Base-by-base conservation (phyloP, 257 asterid species). In the Capsicum baccatum region DNA sequence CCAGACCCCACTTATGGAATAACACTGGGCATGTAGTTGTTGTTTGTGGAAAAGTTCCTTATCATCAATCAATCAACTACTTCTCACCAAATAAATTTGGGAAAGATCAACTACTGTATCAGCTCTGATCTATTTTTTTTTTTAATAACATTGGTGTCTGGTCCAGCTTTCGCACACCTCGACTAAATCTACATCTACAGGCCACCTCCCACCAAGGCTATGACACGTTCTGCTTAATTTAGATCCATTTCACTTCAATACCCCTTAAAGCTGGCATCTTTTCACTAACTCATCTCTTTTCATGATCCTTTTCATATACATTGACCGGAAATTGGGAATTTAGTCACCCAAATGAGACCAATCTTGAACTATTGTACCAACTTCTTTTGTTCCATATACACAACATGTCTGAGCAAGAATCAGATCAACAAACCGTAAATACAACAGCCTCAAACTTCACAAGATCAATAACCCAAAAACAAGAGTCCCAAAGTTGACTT, bases 71-170 rank as follows among this genome's bases (percentile, higher is more conserved):
- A 71, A 50, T 50, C 7, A 74, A 74, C 0, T 70, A 16, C 3
- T 8, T 52, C 16, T 71, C 79, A 71, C 58, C 80, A 48, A 52
- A 12, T 52, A 50, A 76, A 74, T 12, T 39, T 69, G 78, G 76
- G 26, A 37, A 54, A 52, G 26, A 39, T 39, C 4, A 1, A 39
- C 21, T 37, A 37, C 13, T 68, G 19, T 68, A 37, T 68, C 52
- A 3, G 2, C 33, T 66, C 17, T 66, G 47, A 9, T 66, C 47
- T 33, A 33, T 11, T 63, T 10, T 8, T 19, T 14, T 26, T 26
- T 26, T 26, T 26, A 26, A 26, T 26, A 26, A 26, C 33, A 26
- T 1, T 26, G 33, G 33, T 26, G 33, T 26, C 33, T 26, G 33
- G 33, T 26, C 33, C 33, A 26, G 33, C 2, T 26, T 26, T 26